Evolutionary conservation across 2,329 filamentous ascomycete species (phyloP).

Genomic region (Trichoderma sp.): DNA sequence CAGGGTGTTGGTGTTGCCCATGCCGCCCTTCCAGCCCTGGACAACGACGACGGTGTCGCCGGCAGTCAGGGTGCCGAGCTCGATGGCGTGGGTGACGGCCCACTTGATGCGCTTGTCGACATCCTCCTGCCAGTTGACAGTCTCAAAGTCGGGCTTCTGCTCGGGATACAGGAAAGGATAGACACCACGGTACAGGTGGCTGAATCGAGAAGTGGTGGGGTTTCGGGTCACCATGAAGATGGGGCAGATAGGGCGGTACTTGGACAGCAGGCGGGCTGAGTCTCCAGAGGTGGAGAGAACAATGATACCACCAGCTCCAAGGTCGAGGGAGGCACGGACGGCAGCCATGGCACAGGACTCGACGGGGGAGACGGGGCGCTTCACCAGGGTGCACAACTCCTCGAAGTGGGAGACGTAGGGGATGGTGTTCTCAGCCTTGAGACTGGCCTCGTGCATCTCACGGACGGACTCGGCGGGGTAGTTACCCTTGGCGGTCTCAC

Average conservation of each 20-base stretch:
- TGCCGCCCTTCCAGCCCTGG: conserved; percentile 88
- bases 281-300: conserved; percentile 94
- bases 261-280: conserved; percentile 92
- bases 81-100: conserved; percentile 85
- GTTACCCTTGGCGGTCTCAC: conserved; percentile 96
- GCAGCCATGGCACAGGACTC: conserved; percentile 98
- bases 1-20: conserved; percentile 87
- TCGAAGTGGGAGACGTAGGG: conserved; percentile 97
- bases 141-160: conserved; percentile 89
- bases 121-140: conserved; percentile 97
- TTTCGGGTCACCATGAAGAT: conserved; percentile 99
- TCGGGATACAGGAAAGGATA: conserved; percentile 97
- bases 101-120: conserved; percentile 97
- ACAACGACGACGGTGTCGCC: conserved; percentile 80
- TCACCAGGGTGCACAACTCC: conserved; percentile 82
- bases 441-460: conserved; percentile 98
- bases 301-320: conserved; percentile 94
- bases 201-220: conserved; percentile 79
- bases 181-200: conserved; percentile 94
- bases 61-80: conserved; percentile 72
- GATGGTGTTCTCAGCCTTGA: conserved; percentile 95
- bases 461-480: conserved; percentile 90
- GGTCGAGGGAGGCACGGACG: conserved; percentile 90
- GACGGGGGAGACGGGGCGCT: conserved; percentile 80
- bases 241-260: conserved; percentile 97